Percentiles rank a stretch among this genome's conserved stretches.
phyloP scores from a whole-genome alignment of 2,329 filamentous ascomycete genomes.

The Penicillium sp. region DNA sequence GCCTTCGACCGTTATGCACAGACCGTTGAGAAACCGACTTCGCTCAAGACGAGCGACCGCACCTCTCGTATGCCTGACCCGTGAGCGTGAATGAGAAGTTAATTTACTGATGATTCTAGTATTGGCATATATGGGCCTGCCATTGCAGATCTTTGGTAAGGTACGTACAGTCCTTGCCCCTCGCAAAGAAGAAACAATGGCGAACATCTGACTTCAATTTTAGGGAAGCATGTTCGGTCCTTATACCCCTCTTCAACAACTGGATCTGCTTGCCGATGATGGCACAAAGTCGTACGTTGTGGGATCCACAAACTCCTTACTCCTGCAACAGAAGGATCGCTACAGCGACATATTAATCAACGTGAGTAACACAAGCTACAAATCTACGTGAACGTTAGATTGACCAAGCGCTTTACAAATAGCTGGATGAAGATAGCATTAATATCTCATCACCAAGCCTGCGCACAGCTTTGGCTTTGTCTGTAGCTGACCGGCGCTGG shows the following conservation, averaged over 20 bases:
- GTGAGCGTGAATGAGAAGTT: not conserved
- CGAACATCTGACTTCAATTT: slow-evolving; percentile 56
- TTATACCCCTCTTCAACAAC: slow-evolving; percentile 92
- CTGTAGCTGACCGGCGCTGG: slow-evolving; percentile 87
- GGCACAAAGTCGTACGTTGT: slow-evolving; percentile 97
- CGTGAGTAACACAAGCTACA: slow-evolving; percentile 31
- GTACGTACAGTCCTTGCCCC: slow-evolving; percentile 41
- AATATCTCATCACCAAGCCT: slow-evolving; percentile 80
- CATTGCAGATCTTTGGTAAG: slow-evolving; percentile 92
- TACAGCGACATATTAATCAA: slow-evolving; percentile 98
- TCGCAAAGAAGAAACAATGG: not conserved
- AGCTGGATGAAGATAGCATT: slow-evolving; percentile 81
- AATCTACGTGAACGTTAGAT: not conserved
- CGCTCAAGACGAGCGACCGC: slow-evolving; percentile 86
- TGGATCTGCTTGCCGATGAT: slow-evolving; percentile 88
- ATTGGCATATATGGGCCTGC: slow-evolving; percentile 89
- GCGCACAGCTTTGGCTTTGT: slow-evolving; percentile 70
- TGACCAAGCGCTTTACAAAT: not conserved
- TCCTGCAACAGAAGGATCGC: slow-evolving; percentile 89
- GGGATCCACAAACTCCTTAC: slow-evolving; percentile 90
- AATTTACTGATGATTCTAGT: slow-evolving; percentile 48
- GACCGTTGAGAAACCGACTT: slow-evolving; percentile 72
- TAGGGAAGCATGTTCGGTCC: slow-evolving; percentile 92
- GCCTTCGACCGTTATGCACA: slow-evolving; percentile 80
- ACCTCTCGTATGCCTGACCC: slow-evolving; percentile 58